phyloP scores from a whole-genome alignment of 1,284 basidiomycete species.

The Microstroma glucosiphilum region DNA sequence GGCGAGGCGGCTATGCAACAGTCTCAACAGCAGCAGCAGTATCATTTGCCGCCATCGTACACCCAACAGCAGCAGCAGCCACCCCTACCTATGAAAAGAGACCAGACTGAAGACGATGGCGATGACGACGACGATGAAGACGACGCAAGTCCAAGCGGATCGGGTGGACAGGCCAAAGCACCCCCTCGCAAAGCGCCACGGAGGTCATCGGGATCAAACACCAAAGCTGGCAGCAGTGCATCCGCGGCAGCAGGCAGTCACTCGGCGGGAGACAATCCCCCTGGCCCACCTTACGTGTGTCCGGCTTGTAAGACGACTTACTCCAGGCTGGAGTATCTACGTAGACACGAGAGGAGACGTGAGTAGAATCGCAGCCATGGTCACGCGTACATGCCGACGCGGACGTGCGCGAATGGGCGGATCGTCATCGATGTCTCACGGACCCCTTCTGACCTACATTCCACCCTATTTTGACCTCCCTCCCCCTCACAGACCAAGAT shows the following conservation, averaged over 20 bases:
- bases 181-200: constrained; percentile 3
- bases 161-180: too few relatives aligned
- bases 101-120: background rate
- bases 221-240: background rate
- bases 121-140: background rate
- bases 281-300: constrained; percentile 45
- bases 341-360: constrained; percentile 47
- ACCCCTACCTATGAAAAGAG: background rate
- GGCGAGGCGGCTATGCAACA: background rate
- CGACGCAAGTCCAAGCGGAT: too few relatives aligned
- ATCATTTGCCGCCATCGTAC: background rate
- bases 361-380: constrained; percentile 11
- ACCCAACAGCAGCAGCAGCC: background rate
- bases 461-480: background rate
- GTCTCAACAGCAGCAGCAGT: background rate
- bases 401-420: too few relatives aligned
- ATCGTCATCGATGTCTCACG: too few relatives aligned
- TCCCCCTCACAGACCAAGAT: constrained; percentile 34
- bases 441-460: background rate
- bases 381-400: too few relatives aligned
- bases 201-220: background rate
- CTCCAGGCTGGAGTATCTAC: constrained; percentile 46
- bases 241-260: background rate
- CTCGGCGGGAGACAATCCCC: background rate
- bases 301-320: constrained; percentile 48